These are phyloP conservation scores for Leucosporidium creatinivorum DNA, from an alignment of 768 basidiomycete species.

Conservation along the genomic window DNA sequence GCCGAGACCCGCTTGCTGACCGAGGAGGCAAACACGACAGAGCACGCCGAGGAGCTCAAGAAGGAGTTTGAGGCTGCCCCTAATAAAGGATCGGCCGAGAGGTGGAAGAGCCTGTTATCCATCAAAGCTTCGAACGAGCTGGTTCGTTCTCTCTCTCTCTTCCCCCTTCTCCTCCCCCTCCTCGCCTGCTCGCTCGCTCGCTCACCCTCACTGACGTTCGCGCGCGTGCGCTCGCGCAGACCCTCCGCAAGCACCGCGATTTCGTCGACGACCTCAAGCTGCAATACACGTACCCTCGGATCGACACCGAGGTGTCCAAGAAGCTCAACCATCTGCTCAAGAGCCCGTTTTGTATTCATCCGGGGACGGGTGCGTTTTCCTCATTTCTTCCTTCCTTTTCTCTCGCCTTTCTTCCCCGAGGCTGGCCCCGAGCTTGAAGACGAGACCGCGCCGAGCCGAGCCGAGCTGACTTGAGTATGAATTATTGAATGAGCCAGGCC, in stretches of 20 bases:
- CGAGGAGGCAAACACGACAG: background rate
- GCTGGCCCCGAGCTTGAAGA: background rate
- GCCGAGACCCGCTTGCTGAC: background rate
- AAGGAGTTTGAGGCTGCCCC: slow-evolving; percentile 56
- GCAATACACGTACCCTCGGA: slow-evolving; percentile 89
- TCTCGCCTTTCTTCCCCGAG: background rate
- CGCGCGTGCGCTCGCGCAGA: background rate
- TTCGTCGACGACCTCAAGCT: slow-evolving; percentile 81
- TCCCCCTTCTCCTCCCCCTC: background rate
- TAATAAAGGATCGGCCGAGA: slow-evolving; percentile 54
- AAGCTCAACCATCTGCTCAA: slow-evolving; percentile 96
- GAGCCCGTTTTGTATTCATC: slow-evolving; percentile 94
- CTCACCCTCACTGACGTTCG: too few relatives aligned
- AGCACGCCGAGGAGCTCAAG: slow-evolving; percentile 44
- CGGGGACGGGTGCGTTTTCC: slow-evolving; percentile 57
- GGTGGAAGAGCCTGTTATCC: slow-evolving; percentile 60
- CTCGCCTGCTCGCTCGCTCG: background rate
- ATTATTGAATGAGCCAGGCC: slow-evolving; percentile 55
- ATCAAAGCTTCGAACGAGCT: background rate
- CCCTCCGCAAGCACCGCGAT: slow-evolving; percentile 18
- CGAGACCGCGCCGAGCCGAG: too few relatives aligned
- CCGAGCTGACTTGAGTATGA: too few relatives aligned
- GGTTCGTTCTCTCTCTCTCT: slow-evolving; percentile 6
- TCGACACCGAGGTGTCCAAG: slow-evolving; percentile 96
- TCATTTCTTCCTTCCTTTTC: background rate